These are phyloP conservation scores for Saturnispora dispora DNA, from an alignment of 805 yeast species.

Conservation along the genomic window DNA sequence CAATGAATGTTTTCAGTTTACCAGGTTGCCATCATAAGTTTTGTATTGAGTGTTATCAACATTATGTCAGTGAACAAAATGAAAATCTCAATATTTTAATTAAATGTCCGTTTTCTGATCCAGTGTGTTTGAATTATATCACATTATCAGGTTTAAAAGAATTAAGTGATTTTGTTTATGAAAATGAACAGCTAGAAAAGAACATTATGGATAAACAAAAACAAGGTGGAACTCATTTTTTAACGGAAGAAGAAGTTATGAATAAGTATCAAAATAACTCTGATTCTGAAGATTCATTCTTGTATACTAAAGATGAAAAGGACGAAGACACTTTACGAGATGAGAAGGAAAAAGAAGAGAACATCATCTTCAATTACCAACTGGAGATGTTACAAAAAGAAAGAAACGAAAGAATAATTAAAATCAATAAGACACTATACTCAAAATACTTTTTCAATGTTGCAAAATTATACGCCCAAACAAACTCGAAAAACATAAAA, in stretches of 20 bases:
- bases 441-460: slow-evolving; percentile 34
- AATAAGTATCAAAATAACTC: slow-evolving; percentile 9
- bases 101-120: slow-evolving; percentile 49
- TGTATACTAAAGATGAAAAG: not conserved
- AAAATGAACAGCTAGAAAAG: not conserved
- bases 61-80: slow-evolving; percentile 43
- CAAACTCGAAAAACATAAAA: slow-evolving; percentile 38
- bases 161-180: slow-evolving; percentile 18
- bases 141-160: slow-evolving; percentile 33
- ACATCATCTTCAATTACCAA: slow-evolving; percentile 18
- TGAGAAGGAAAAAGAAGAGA: slow-evolving; percentile 9
- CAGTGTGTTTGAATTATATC: slow-evolving; percentile 39
- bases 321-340: slow-evolving; percentile 6
- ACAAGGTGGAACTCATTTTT: not conserved
- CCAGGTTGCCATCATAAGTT: slow-evolving; percentile 57
- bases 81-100: slow-evolving; percentile 38
- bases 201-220: not conserved
- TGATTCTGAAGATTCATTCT: slow-evolving; percentile 3
- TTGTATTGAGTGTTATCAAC: slow-evolving; percentile 61
- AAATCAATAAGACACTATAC: slow-evolving; percentile 21
- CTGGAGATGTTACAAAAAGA: slow-evolving; percentile 17
- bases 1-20: slow-evolving; percentile 35
- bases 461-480: slow-evolving; percentile 44
- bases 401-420: slow-evolving; percentile 16
- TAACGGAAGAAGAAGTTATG: slow-evolving; percentile 6